Conservation (phyloP, 257 asterid genomes). For the Coffea canephora region DNA sequence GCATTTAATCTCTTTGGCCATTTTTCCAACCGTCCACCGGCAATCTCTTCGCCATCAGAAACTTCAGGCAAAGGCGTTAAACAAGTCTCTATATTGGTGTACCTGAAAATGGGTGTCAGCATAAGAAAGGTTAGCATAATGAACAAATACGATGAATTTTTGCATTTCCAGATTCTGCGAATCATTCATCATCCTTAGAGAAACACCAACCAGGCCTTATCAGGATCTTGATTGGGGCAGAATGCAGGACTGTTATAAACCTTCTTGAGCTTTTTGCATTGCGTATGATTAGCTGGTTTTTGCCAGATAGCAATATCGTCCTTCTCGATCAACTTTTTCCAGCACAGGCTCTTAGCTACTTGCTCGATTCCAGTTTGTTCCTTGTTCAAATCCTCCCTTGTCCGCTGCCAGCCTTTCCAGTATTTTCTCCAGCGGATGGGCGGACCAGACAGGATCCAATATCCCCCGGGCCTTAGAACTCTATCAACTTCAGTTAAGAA, state of each 20-base stretch:
- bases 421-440: constrained; percentile 79
- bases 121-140: background rate
- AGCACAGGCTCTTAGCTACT: constrained; percentile 62
- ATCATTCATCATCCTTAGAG: background rate
- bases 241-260: constrained; percentile 36
- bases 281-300: constrained; percentile 61
- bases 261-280: constrained; percentile 35
- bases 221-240: constrained; percentile 55
- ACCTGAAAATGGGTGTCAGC: constrained; percentile 40
- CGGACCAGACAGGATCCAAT: constrained; percentile 93
- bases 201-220: constrained; percentile 60
- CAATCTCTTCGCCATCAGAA: constrained; percentile 38
- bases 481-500: constrained; percentile 83
- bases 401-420: constrained; percentile 82
- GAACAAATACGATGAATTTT: background rate
- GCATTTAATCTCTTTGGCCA: constrained; percentile 67
- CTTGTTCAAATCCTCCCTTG: constrained; percentile 60
- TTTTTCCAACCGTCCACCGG: constrained; percentile 65
- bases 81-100: constrained; percentile 61
- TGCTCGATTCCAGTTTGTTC: constrained; percentile 77
- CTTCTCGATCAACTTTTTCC: constrained; percentile 77
- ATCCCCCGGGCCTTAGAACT: constrained; percentile 78
- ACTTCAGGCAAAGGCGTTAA: constrained; percentile 75
- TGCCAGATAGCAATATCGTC: constrained; percentile 86
- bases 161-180: too few species aligned